Evolutionary conservation across 345 rosid species (phyloP).

Genomic region (Corchorus capsularis): DNA sequence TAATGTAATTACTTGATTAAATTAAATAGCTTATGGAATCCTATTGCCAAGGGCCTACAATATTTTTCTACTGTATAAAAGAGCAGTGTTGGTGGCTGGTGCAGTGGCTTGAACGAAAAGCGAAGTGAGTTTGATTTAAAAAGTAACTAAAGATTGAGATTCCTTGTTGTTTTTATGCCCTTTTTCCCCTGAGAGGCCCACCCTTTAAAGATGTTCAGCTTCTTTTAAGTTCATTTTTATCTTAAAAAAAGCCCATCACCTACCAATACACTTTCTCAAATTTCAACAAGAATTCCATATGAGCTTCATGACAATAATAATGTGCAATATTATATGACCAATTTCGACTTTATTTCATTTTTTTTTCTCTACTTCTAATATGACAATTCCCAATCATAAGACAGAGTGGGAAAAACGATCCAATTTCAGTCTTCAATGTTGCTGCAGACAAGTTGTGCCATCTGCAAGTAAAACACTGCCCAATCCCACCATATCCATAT

Average conservation of each 20-base stretch:
- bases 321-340: background rate
- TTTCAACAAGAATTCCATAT: background rate
- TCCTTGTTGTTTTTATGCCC: background rate
- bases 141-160: background rate
- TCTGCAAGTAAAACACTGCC: background rate
- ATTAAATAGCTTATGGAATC: background rate
- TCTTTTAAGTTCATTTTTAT: background rate
- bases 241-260: background rate
- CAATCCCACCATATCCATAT: background rate
- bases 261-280: background rate
- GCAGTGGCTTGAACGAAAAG: background rate
- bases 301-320: background rate
- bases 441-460: background rate
- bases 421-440: background rate
- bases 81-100: background rate
- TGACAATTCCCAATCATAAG: background rate
- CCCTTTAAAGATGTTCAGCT: background rate
- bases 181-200: background rate
- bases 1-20: background rate
- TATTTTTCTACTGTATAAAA: background rate
- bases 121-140: background rate
- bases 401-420: background rate
- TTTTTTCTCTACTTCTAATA: background rate
- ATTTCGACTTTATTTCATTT: background rate
- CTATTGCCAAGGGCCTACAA: background rate